A percentile compares a stretch with the other conserved stretches of the same genome.
phyloP scores from a whole-genome alignment of 805 yeast genomes.

The Yamadazyma akitaensis region DNA sequence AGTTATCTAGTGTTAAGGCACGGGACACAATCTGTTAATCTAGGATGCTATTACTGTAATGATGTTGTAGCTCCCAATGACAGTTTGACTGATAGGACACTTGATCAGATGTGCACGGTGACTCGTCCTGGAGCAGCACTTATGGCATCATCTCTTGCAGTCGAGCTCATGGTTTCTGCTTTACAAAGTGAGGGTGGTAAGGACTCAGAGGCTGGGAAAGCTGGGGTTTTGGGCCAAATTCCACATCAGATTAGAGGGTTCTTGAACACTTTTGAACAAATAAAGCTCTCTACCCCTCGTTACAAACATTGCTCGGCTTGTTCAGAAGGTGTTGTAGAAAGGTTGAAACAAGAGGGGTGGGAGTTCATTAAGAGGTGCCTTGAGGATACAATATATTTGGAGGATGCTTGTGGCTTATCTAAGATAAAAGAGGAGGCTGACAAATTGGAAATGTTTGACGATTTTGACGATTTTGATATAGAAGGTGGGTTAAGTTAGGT shows the following conservation, averaged over 20 bases:
- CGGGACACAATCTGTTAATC: conserved; percentile 46
- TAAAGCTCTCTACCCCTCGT: conserved; percentile 66
- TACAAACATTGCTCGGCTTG: conserved; percentile 88
- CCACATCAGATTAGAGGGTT: conserved; percentile 95
- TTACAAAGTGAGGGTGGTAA: conserved; percentile 62
- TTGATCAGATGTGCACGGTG: conserved; percentile 98
- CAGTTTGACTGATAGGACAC: conserved; percentile 78
- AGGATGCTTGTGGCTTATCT: conserved; percentile 74
- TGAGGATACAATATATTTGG: conserved; percentile 62
- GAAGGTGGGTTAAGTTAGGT: conserved; percentile 1
- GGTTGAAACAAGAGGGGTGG: conserved; percentile 64
- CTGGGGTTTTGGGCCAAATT: conserved; percentile 53
- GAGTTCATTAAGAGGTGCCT: conserved; percentile 72
- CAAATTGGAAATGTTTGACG: conserved; percentile 15
- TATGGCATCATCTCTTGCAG: conserved; percentile 82
- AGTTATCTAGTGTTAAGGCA: conserved; percentile 93
- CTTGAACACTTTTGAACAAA: conserved; percentile 58
- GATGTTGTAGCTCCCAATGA: conserved; percentile 94
- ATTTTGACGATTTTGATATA: conserved; percentile 5
- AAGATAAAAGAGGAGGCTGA: conserved; percentile 73
- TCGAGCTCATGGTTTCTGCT: conserved; percentile 72
- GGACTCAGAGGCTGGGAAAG: conserved; percentile 32
- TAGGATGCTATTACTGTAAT: conserved; percentile 95
- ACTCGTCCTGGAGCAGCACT: conserved; percentile 95
- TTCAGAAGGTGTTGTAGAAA: conserved; percentile 54